These are phyloP conservation scores for Cytospora schulzeri DNA, from an alignment of 2,329 filamentous ascomycete species.

Conservation along the genomic window DNA sequence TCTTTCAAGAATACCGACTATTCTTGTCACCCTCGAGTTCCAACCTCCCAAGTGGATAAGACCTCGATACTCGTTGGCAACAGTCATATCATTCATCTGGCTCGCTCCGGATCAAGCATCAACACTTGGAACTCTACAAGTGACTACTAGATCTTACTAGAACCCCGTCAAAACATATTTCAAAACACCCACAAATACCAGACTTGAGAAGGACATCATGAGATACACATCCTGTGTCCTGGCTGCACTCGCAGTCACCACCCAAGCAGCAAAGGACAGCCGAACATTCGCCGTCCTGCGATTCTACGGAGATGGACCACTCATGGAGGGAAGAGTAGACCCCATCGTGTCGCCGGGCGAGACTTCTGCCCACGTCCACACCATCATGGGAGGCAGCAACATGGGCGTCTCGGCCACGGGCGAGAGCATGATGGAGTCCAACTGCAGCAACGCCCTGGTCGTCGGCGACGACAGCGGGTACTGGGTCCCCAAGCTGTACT, in stretches of 20 bases:
- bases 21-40: not conserved
- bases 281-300: conserved; percentile 69
- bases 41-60: conserved; percentile 8
- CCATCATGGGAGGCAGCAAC: conserved; percentile 69
- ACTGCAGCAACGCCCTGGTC: conserved; percentile 71
- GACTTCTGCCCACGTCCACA: conserved; percentile 66
- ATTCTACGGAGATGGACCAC: conserved; percentile 67
- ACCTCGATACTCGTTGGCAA: not conserved
- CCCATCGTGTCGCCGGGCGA: conserved; percentile 67
- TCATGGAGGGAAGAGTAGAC: conserved; percentile 63
- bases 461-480: conserved; percentile 73
- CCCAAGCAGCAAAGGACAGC: conserved; percentile 43
- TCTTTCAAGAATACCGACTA: conserved; percentile 3
- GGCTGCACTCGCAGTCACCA: conserved; percentile 44
- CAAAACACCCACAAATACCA: not conserved
- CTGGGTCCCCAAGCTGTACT: conserved; percentile 75
- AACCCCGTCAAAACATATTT: not conserved
- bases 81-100: conserved; percentile 1
- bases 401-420: conserved; percentile 66
- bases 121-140: not conserved
- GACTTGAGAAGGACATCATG: conserved; percentile 7
- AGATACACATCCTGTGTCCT: conserved; percentile 26
- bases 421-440: conserved; percentile 58
- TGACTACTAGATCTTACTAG: not conserved
- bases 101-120: conserved; percentile 41